Evolutionary conservation across 345 rosid species (phyloP), one percentile per base, ranked within the genome.

Genomic region (Eucalyptus polybractea): DNA sequence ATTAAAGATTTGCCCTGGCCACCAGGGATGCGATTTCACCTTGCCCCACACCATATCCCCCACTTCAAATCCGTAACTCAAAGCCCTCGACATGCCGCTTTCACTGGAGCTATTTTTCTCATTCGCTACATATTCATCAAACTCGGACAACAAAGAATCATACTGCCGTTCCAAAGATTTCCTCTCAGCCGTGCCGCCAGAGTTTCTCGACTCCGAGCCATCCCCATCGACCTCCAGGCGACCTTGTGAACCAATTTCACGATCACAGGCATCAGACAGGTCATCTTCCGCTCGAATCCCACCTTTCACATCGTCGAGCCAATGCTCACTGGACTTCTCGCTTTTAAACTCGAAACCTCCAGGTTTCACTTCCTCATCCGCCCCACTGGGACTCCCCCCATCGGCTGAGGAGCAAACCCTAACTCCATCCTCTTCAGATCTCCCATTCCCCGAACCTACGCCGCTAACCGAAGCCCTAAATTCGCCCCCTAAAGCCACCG

Each of bases 11-110:
- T 96, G 99, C 54, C 99, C 99, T 1, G 99, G 99, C 99, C 99
- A 98, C 98, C 98, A 97, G 2, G 99, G 99, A 90, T 98, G 99
- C 37, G 99, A 98, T 93, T 98, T 98, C 86, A 98, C 99, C 89
- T 97, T 97, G 33, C 99, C 99, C 99, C 99, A 98, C 58, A 98
- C 99, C 99, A 98, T 93, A 93, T 97, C 99, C 56, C 99, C 99
- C 44, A 98, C 95, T 89, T 96, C 94, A 91, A 97, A 94, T 6
- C 99, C 99, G 90, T 93, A 96, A 89, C 95, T 96, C 93, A 93
- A 90, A 4, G 98, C 97, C 93, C 97, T 95, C 3, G 96, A 94
- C 5, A 95, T 93, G 51, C 96, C 97, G 12, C 90, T 91, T 89
- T 93, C 94, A 89, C 92, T 88, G 31, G 90, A 91, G 42, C 88